Evolutionary conservation across 441 rosid species (phyloP).

Genomic region (Erodium chrysanthum): DNA sequence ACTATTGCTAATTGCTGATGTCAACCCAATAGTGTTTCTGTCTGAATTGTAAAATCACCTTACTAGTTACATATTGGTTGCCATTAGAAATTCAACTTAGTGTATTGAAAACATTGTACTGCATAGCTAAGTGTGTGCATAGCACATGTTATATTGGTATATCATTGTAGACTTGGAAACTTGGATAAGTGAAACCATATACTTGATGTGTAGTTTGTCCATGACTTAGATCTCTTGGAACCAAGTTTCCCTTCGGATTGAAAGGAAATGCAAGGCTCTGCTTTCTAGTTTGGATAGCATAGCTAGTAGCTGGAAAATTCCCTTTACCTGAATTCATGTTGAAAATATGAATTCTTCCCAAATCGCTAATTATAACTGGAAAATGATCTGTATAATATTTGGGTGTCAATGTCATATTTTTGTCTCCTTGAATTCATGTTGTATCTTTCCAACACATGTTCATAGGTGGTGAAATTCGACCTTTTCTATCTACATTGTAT

Average conservation of each 20-base stretch:
- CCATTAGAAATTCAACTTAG: neutral
- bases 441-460: no score
- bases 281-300: neutral
- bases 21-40: neutral
- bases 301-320: neutral
- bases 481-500: no score
- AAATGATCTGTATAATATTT: no score
- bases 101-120: neutral
- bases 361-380: no score
- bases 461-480: no score
- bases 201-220: neutral
- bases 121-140: neutral
- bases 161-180: neutral
- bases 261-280: neutral
- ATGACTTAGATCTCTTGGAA: neutral
- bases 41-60: neutral
- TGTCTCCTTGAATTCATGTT: no score
- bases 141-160: neutral
- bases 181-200: neutral
- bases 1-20: neutral
- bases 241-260: neutral
- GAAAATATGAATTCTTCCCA: neutral
- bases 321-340: neutral
- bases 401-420: no score
- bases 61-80: neutral